Evolutionary conservation across 73 alveolate species (phyloP).

Genomic region (Tetrahymena thermophila): DNA sequence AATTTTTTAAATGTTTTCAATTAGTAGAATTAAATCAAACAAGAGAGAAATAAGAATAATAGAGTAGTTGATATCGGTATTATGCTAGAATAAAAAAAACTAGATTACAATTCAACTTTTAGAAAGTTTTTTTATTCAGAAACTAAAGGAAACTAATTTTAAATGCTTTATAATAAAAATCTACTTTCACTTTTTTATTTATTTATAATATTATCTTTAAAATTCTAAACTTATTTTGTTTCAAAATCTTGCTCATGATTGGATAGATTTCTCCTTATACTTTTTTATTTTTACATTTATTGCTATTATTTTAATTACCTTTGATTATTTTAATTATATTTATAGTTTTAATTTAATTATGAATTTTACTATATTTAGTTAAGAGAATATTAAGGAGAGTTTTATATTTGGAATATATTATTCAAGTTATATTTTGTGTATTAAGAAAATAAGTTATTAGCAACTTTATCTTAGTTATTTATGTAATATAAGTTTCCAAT

Average conservation of each 20-base stretch:
- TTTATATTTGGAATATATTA: background rate
- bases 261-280: too few relatives aligned
- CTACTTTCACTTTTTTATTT: background rate
- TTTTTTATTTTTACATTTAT: too few relatives aligned
- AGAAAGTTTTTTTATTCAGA: background rate
- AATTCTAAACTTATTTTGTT: too few relatives aligned
- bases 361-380: too few relatives aligned
- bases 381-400: background rate
- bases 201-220: too few relatives aligned
- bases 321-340: too few relatives aligned
- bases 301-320: too few relatives aligned
- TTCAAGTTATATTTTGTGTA: background rate
- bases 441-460: background rate
- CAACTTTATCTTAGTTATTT: background rate
- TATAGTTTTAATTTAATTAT: too few relatives aligned
- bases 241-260: too few relatives aligned
- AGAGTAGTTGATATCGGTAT: background rate
- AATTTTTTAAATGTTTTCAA: background rate
- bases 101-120: background rate
- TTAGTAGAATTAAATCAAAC: background rate
- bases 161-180: background rate
- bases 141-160: background rate
- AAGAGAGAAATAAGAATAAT: background rate
- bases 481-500: background rate
- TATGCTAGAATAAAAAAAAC: background rate